Base-by-base conservation (phyloP, 805 yeast species). In the Metschnikowia borealis region DNA sequence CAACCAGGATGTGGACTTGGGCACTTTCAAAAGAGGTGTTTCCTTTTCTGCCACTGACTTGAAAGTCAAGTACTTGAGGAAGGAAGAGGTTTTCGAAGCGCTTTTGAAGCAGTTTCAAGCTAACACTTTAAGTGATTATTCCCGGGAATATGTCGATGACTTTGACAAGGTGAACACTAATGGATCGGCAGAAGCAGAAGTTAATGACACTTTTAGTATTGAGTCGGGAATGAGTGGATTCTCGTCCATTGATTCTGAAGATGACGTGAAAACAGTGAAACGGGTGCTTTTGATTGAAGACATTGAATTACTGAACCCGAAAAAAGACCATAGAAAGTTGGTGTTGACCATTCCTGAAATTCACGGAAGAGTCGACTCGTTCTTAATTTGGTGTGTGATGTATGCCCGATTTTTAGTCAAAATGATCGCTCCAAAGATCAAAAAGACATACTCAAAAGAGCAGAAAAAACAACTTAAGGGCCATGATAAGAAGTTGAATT, bases 351-450 rank as follows among this genome's bases (percentile, higher is more conserved):
- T 71, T 4, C 74, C 75, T 0, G 74, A 69, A 47, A 46, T 71
- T 2, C 74, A 72, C 38, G 74, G 70, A 5, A 57, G 75, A 7
- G 45, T 69, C 6, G 77, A 73, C 54, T 65, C 68, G 38, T 73
- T 73, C 52, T 64, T 74, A 44, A 60, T 70, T 4, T 74, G 78
- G 77, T 73, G 77, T 55, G 49, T 60, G 5, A 54, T 71, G 36
- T 74, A 74, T 51, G 77, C 77, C 6, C 48, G 53, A n/a, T 64
- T 69, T 1, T 57, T 73, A 47, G 40, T 73, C 6, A 56, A 64
- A 44, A 58, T 58, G 44, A 68, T 70, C 51, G 63, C 68, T 2
- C 77, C 77, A 1, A 64, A 64, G 3, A 64, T 66, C 2, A 56
- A 59, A 39, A 56, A 61, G 44, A 59, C 59, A 5, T 69, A 67